phyloP scores from a whole-genome alignment of 1,284 basidiomycete species.

The Cronartium quercuum region DNA sequence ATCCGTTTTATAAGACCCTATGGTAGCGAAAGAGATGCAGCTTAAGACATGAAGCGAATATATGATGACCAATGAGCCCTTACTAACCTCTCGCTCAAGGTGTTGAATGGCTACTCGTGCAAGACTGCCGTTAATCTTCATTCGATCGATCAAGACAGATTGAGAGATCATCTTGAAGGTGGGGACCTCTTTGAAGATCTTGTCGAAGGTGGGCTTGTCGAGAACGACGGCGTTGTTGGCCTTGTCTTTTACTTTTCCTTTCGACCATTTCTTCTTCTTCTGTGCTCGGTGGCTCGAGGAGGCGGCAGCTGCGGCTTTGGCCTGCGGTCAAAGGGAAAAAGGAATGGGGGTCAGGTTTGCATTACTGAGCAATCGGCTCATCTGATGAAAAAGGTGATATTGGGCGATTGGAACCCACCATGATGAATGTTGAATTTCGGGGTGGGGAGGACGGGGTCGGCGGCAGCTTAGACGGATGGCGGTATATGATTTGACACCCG shows the following conservation, averaged over 20 bases:
- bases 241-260: slow-evolving; percentile 58
- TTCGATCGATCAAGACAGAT: slow-evolving; percentile 87
- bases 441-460: not conserved
- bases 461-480: not conserved
- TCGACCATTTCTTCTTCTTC: slow-evolving; percentile 99
- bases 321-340: not conserved
- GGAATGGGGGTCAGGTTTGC: not conserved
- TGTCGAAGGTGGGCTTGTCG: slow-evolving; percentile 66
- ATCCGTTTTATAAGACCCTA: slow-evolving; percentile 76
- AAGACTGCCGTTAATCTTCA: slow-evolving; percentile 91
- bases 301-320: slow-evolving; percentile 51
- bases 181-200: slow-evolving; percentile 97
- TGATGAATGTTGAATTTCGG: not conserved
- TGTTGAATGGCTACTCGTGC: slow-evolving; percentile 88
- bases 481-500: not conserved
- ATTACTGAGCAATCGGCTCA: not conserved
- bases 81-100: slow-evolving; percentile 77
- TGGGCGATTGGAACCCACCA: not conserved
- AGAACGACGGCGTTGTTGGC: slow-evolving; percentile 75
- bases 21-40: not conserved
- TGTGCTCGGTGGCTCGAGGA: slow-evolving; percentile 68
- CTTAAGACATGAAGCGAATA: not conserved
- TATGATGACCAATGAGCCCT: not conserved
- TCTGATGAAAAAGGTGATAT: not conserved
- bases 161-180: slow-evolving; percentile 99